Percentiles rank a stretch among this genome's conserved stretches.
These are phyloP conservation scores for Balakata baccata DNA, from an alignment of 345 rosid species.

Conservation along the genomic window DNA sequence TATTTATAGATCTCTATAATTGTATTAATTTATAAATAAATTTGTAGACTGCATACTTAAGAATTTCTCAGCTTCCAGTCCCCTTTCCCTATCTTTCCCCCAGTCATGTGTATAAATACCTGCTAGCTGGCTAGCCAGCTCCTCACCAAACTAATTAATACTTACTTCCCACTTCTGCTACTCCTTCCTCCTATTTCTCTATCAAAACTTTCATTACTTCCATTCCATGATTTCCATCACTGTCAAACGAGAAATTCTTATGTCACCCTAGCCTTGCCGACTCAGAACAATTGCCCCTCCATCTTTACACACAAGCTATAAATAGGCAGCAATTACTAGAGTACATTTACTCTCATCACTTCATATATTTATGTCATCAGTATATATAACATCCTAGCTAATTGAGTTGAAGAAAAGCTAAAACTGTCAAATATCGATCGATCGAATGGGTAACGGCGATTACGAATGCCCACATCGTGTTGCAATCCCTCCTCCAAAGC, in stretches of 20 bases:
- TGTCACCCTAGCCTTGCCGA: neutral
- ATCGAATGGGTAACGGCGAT: constrained; percentile 10
- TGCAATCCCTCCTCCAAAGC: constrained; percentile 35
- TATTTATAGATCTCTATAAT: too few relatives aligned
- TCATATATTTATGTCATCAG: too few relatives aligned
- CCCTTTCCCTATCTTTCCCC: too few relatives aligned
- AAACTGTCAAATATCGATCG: neutral
- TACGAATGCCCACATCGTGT: constrained; percentile 20
- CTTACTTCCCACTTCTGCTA: neutral
- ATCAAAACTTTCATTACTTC: neutral
- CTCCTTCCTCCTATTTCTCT: neutral
- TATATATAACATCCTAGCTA: neutral
- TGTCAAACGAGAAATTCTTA: neutral
- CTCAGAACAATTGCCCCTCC: neutral
- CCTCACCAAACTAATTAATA: neutral
- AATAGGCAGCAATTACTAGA: too few relatives aligned
- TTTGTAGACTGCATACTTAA: too few relatives aligned
- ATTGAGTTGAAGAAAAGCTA: neutral
- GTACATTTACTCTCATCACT: too few relatives aligned
- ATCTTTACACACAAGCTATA: neutral
- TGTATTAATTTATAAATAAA: too few relatives aligned
- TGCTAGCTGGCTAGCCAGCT: neutral
- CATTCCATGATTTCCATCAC: neutral
- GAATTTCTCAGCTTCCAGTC: too few relatives aligned
- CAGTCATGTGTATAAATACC: neutral